Percentiles rank a stretch among this genome's conserved stretches.
These are phyloP conservation scores for Hydrangea macrophylla DNA, from an alignment of 148 eudicot species.

Conservation along the genomic window DNA sequence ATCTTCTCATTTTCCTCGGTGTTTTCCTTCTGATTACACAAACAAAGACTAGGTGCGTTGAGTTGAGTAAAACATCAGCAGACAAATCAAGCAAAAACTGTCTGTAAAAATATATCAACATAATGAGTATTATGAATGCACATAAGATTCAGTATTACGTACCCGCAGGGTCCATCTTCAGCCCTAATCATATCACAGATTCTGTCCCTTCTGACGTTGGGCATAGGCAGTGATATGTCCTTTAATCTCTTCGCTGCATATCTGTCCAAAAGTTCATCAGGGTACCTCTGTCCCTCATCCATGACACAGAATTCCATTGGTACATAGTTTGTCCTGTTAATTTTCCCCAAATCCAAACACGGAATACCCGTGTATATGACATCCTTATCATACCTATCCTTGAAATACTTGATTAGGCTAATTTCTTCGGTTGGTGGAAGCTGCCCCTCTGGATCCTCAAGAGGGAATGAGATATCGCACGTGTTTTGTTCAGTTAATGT, in stretches of 20 bases:
- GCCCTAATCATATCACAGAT: constrained; percentile 53
- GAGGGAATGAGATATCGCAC: constrained; percentile 31
- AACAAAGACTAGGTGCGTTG: no score
- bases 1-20: no score
- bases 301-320: constrained; percentile 69
- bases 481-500: constrained; percentile 48
- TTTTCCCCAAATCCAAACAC: constrained; percentile 55
- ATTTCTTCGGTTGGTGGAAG: constrained; percentile 18
- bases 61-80: no score
- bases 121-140: no score
- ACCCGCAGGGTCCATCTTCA: constrained; percentile 62
- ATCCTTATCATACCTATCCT: constrained; percentile 36
- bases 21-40: no score
- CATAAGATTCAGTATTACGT: constrained; percentile 32
- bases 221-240: constrained; percentile 40
- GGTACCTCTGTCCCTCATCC: constrained; percentile 68
- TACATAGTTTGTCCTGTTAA: constrained; percentile 37
- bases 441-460: constrained; percentile 43
- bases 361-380: constrained; percentile 42
- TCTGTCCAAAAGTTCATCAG: constrained; percentile 44
- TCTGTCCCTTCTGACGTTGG: constrained; percentile 33
- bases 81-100: no score
- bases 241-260: constrained; percentile 30
- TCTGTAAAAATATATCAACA: no score
- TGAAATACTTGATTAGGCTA: constrained; percentile 49